Evolutionary conservation across 192 early-diverging fungal genomes (phyloP).

Genomic region (Gaertneriomyces sp.): DNA sequence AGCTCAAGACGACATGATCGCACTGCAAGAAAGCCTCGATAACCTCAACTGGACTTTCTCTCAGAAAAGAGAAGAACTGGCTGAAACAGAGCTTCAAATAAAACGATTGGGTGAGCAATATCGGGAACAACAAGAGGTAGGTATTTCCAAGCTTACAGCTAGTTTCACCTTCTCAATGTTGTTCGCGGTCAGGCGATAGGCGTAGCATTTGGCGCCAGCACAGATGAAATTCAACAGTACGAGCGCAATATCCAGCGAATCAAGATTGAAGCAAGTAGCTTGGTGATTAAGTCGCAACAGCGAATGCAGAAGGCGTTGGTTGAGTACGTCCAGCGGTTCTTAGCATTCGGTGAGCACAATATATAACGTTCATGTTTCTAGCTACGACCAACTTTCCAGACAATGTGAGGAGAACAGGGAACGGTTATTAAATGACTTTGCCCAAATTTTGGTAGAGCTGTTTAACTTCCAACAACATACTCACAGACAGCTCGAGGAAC

Average conservation of each 20-base stretch:
- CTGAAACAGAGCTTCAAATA: conserved; percentile 32
- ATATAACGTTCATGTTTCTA: conserved; percentile 18
- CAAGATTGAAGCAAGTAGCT: conserved; percentile 29
- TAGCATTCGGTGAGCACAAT: not conserved
- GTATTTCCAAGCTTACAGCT: not conserved
- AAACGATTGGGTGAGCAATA: conserved; percentile 36
- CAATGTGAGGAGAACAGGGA: conserved; percentile 23
- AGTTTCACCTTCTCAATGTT: not conserved
- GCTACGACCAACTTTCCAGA: conserved; percentile 35
- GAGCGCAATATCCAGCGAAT: conserved; percentile 40
- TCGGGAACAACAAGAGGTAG: conserved; percentile 49
- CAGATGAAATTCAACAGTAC: conserved; percentile 38
- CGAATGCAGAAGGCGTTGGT: conserved; percentile 24
- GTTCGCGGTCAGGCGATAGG: conserved; percentile 20
- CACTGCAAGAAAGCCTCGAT: conserved; percentile 48
- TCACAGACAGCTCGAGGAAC: conserved; percentile 30
- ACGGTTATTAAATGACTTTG: conserved; percentile 27
- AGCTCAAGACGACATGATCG: conserved; percentile 41
- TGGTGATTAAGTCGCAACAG: conserved; percentile 32
- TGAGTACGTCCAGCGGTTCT: conserved; percentile 26
- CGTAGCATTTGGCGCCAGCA: conserved; percentile 13
- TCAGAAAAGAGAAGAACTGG: conserved; percentile 46
- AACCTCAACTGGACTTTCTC: conserved; percentile 25
- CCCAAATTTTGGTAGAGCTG: conserved; percentile 31
- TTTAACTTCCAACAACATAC: conserved; percentile 43